Evolutionary conservation across 768 basidiomycete species (phyloP).

Genomic region (Symmetrospora coprosmae): DNA sequence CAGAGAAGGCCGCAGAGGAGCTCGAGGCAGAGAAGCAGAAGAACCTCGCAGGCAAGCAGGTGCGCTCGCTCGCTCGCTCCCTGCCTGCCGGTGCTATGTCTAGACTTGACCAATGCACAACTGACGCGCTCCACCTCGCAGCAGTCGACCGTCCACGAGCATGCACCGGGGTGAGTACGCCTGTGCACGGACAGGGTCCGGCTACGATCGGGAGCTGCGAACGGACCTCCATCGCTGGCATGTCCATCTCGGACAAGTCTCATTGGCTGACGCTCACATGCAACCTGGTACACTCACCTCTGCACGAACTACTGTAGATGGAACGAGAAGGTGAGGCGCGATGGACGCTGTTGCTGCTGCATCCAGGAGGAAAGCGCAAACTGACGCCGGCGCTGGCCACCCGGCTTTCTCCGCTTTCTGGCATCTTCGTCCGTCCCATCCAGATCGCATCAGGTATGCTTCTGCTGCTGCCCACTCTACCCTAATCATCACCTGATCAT

Average conservation of each 20-base stretch:
- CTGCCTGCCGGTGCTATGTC: neutral
- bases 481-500: too few relatives aligned
- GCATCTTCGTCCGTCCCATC: too few relatives aligned
- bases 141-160: neutral
- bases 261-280: too few relatives aligned
- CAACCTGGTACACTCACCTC: too few relatives aligned
- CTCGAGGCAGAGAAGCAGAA: constrained; percentile 12
- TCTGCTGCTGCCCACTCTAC: too few relatives aligned
- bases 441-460: constrained; percentile 1
- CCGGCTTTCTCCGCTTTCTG: too few relatives aligned
- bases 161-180: constrained; percentile 4
- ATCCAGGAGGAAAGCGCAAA: too few relatives aligned
- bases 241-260: neutral
- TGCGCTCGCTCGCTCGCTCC: neutral
- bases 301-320: constrained; percentile 4
- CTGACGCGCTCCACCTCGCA: neutral
- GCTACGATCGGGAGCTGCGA: neutral
- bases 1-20: constrained; percentile 19
- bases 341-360: neutral
- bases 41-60: constrained; percentile 7
- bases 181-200: neutral
- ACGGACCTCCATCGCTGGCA: neutral
- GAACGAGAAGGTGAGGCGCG: constrained; percentile 15
- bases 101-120: neutral
- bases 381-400: too few relatives aligned